Base-by-base conservation (phyloP, 495 filamentous ascomycete genomes). In the Saxophila tyrrhenica region DNA sequence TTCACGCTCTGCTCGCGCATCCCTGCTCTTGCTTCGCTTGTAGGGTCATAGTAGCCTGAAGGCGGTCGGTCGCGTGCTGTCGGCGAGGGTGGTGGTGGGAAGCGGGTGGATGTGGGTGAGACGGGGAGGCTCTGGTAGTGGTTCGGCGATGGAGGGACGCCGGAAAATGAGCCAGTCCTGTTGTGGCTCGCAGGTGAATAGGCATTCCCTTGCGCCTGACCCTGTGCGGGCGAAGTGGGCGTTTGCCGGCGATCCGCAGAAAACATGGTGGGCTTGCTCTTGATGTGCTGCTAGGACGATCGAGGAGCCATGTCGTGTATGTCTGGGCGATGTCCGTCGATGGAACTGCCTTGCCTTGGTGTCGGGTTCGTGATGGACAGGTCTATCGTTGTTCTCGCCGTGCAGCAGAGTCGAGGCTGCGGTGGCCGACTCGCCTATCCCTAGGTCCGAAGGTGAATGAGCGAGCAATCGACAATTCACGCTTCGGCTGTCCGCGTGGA, bases 41-140 rank as follows among this genome's bases (percentile, higher is more conserved):
- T 71, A 24, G 74, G 73, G 54, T 77, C 73, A 57, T 76, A 77
- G 63, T 72, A 76, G 49, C 67, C 69, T 9, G 68, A 69, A 10
- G 60, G 44, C 0, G 67, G 50, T 46, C 57, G 62, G 21, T 67
- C 63, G 35, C 67, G 66, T 21, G 61, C 58, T 54, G 11, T 56
- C 43, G 25, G 60, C 57, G 23, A 58, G 46, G 65, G 57, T 47
- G 67, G 64, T 43, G 70, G 60, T 24, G 63, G 66, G 21, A 70
- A 62, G 51, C 64, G 64, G 22, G 62, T 58, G 11, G 58, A 39
- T 11, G 19, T 51, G 10, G 69, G 68, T 23, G 69, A 67, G 5
- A 58, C 21, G 16, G 64, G 65, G 21, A 41, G 44, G 54, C 35
- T 55, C 38, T 25, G 54, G 55, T 56, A 54, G 52, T 55, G 58